phyloP scores from a whole-genome alignment of 2,329 filamentous ascomycete genomes.

The Aureobasidium sp. region DNA sequence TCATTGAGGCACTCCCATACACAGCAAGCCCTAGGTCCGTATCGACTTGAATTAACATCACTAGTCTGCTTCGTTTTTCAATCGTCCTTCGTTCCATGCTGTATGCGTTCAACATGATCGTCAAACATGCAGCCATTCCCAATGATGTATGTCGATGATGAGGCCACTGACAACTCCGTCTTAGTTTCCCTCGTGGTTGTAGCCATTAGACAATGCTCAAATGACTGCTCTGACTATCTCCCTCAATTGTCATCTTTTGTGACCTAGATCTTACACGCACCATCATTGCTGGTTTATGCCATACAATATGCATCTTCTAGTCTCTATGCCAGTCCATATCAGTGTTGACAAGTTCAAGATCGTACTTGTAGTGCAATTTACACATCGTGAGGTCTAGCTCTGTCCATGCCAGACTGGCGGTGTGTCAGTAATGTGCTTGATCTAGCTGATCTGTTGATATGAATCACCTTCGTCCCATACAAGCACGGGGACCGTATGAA shows the following conservation, averaged over 20 bases:
- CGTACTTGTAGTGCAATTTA: neutral
- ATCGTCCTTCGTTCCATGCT: too few species aligned
- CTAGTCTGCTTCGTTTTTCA: too few species aligned
- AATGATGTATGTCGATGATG: too few species aligned
- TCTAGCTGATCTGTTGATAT: too few species aligned
- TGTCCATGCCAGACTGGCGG: neutral
- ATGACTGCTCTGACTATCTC: too few species aligned
- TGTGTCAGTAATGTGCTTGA: neutral
- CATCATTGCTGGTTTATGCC: neutral
- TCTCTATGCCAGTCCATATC: neutral
- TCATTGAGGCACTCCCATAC: neutral
- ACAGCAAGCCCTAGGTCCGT: neutral
- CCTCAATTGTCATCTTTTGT: neutral
- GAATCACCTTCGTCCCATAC: neutral
- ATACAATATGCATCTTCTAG: neutral
- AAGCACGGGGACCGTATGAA: neutral
- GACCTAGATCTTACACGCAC: neutral
- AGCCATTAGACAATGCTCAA: too few species aligned
- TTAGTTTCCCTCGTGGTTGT: too few species aligned
- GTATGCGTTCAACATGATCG: too few species aligned
- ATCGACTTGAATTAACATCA: too few species aligned
- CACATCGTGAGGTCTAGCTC: neutral
- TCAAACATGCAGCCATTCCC: too few species aligned
- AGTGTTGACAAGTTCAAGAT: neutral
- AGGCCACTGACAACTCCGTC: too few species aligned